phyloP scores from a whole-genome alignment of 1,284 basidiomycete species.

The Sphagnurus paluster region DNA sequence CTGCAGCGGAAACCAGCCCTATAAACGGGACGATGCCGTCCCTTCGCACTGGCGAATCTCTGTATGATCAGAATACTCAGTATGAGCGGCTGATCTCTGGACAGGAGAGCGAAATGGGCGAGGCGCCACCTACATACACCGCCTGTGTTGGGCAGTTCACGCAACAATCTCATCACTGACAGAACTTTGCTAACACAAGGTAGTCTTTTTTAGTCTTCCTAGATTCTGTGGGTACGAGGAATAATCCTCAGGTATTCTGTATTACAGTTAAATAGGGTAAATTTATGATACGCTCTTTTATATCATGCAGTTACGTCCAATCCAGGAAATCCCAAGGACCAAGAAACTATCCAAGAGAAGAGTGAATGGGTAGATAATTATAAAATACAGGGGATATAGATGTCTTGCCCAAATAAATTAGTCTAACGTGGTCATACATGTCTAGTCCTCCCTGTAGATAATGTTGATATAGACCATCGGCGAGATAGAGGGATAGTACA shows the following conservation, averaged over 20 bases:
- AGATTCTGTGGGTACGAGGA: not conserved
- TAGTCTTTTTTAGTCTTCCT: not conserved
- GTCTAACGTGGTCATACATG: slow-evolving; percentile 11
- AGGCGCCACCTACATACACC: slow-evolving; percentile 46
- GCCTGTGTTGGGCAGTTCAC: slow-evolving; percentile 20
- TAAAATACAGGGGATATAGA: slow-evolving; percentile 21
- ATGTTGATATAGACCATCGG: slow-evolving; percentile 10
- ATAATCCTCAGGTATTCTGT: slow-evolving; percentile 6
- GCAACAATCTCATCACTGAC: slow-evolving; percentile 8
- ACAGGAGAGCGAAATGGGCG: slow-evolving; percentile 45
- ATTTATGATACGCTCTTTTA: slow-evolving; percentile 4
- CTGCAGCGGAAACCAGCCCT: slow-evolving; percentile 32
- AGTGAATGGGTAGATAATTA: slow-evolving; percentile 12
- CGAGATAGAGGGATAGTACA: slow-evolving; percentile 30
- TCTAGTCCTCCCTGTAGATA: slow-evolving; percentile 34
- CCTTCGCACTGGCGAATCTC: slow-evolving; percentile 29
- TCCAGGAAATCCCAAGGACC: not conserved
- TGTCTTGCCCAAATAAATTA: slow-evolving; percentile 20
- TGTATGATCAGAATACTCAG: slow-evolving; percentile 42
- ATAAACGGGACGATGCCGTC: slow-evolving; percentile 31
- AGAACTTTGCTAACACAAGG: not conserved
- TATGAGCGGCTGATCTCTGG: slow-evolving; percentile 54
- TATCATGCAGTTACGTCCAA: slow-evolving; percentile 1
- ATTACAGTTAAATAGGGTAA: slow-evolving; percentile 3
- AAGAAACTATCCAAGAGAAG: not conserved